Evolutionary conservation across 2,329 filamentous ascomycete species (phyloP), one percentile per base, ranked within the genome.

Genomic region (Xylaria sp.): DNA sequence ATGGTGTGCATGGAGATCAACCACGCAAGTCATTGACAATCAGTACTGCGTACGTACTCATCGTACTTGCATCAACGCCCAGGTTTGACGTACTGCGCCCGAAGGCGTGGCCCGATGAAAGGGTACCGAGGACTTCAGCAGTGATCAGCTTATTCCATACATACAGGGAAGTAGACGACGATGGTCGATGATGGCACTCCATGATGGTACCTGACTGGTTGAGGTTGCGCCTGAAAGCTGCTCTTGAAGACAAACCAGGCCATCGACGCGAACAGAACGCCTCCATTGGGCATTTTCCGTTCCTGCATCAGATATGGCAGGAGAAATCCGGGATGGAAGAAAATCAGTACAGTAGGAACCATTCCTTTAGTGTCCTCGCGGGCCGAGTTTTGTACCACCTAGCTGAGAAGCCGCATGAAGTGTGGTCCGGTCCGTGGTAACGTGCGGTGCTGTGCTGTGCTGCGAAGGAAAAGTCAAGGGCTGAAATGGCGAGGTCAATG

Each of bases 251-350:
- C 23, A 30, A 48, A 19, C 11, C 18, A 19, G 47, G 18, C 47
- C 8, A 19, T 19, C 8, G 13, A 49, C 7, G 47, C 18, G 47
- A 23, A 70, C 75, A 57, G 73, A 72, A 11, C 67, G 69, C 65
- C 65, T 72, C 18, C 47, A 61, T 67, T 61, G 54, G 74, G 74
- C 19, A 63, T 77, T 10, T 42, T 63, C 71, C n/a, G 65, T 67
- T 42, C 66, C 70, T 13, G 61, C 62, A 46, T 58, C 64, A 1
- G 70, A 70, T 18, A 73, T 80, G 55, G 81, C 84, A 46, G 42
- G 5, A 46, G n/a, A n/a, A 13, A 16, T 46, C 13, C 42, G 11
- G 42, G 42, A n/a, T n/a, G 5, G 5, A 16, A 46, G 5, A 46
- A 46, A n/a, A 13, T 46, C 13, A 6, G 42, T n/a, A 16, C 13